phyloP scores from a whole-genome alignment of 768 basidiomycete genomes.

The Russula sp. region DNA sequence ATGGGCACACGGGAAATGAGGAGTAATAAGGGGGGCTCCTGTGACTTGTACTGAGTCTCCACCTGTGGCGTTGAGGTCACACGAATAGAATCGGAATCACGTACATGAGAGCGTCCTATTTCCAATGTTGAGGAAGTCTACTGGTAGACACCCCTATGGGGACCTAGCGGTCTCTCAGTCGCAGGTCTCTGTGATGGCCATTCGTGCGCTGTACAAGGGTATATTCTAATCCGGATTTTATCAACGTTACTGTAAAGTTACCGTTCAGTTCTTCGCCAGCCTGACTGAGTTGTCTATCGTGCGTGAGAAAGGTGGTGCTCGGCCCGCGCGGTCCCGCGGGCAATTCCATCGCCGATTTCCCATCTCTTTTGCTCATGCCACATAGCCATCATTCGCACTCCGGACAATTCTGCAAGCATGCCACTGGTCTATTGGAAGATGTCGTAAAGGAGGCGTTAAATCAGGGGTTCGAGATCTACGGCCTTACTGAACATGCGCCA shows the following conservation, averaged over 20 bases:
- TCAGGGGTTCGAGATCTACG: conserved; percentile 75
- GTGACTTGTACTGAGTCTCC: neutral
- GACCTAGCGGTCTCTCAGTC: neutral
- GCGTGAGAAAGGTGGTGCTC: neutral
- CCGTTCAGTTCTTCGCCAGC: neutral
- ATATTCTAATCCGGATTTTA: neutral
- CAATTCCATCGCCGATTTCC: neutral
- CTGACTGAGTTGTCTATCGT: neutral
- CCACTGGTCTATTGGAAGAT: conserved; percentile 70
- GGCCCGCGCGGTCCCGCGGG: conserved; percentile 2
- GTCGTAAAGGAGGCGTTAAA: conserved; percentile 76
- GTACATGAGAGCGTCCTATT: conserved; percentile 5
- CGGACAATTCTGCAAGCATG: conserved; percentile 91
- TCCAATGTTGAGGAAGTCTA: conserved; percentile 11
- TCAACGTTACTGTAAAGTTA: neutral
- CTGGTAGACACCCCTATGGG: conserved; percentile 3
- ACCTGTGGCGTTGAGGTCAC: neutral
- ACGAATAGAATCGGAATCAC: neutral
- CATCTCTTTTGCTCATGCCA: conserved; percentile 39
- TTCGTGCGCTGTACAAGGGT: neutral
- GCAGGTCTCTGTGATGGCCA: neutral
- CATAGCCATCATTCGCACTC: conserved; percentile 88
- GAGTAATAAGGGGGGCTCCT: conserved; percentile 6
- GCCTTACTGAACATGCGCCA: conserved; percentile 90
- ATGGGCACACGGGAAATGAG: conserved; percentile 1